Evolutionary conservation across 768 basidiomycete species (phyloP), one percentile per base, ranked within the genome.

Genomic region (Pulveroboletus ravenelii): DNA sequence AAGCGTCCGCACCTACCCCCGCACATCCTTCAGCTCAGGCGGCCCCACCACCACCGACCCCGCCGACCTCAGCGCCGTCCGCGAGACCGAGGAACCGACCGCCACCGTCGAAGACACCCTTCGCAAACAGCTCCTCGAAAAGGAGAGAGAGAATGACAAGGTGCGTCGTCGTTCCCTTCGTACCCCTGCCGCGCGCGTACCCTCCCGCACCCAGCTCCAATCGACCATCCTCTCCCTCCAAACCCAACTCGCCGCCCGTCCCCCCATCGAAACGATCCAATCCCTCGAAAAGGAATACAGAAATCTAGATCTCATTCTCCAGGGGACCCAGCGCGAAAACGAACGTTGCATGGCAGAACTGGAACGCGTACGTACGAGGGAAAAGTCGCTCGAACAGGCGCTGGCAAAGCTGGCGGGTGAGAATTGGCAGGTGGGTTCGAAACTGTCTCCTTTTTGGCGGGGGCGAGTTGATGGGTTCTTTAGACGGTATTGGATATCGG

Each of bases 241-340:
- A 61, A 76, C 74, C 0, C 82, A 85, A 53, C 78, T 90, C 5
- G 73, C 79, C 0, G 72, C 81, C 46, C 75, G 89, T 12, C 89
- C 89, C 12, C 81, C 88, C 5, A 52, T 84, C 34, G 86, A 89
- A 54, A 70, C 70, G 0, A 72, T 91, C 25, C 82, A 87, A 51
- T 75, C 74, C 32, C 67, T 90, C 30, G 75, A 85, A 65, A 83
- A 80, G 60, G 89, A 91, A 56, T 82, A 83, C 59, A 81, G 81
- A 58, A 85, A 87, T 50, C 71, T 90, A 1, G 89, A 90, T 35
- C 72, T 92, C 15, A 72, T 92, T 3, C 68, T 90, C 0, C 80
- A 87, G 52, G 89, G 89, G 0, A 91, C 89, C 0, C 88, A 90
- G 55, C 72, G 88, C 44, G 90, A 93, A 71, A 93, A 93, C 59